These are phyloP conservation scores for Zygoascus meyerae DNA, from an alignment of 1,139 yeast genomes.

Conservation along the genomic window DNA sequence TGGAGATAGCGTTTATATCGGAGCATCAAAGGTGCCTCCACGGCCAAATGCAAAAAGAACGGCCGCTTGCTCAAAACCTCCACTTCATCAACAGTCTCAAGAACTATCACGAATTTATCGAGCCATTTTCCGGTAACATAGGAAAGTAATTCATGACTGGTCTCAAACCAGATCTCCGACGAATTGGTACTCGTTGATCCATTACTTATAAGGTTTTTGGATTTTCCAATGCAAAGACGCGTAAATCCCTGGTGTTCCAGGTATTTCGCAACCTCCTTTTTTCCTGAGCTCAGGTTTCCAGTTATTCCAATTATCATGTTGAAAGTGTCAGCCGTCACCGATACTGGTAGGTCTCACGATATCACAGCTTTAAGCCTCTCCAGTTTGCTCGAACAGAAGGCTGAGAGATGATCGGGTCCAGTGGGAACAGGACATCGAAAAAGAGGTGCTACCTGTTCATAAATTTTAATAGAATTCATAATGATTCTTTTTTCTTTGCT, in stretches of 20 bases:
- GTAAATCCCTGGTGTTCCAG: slow-evolving; percentile 55
- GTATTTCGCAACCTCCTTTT: slow-evolving; percentile 57
- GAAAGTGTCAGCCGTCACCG: background rate
- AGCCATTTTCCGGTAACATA: slow-evolving; percentile 70
- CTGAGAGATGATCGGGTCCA: too few relatives aligned
- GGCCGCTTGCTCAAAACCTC: slow-evolving; percentile 64
- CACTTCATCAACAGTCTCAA: slow-evolving; percentile 42
- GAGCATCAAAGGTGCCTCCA: slow-evolving; percentile 65
- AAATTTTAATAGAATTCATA: too few relatives aligned
- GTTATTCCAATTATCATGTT: slow-evolving; percentile 71
- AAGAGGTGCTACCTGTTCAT: too few relatives aligned
- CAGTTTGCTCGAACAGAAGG: too few relatives aligned
- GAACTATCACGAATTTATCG: slow-evolving; percentile 54
- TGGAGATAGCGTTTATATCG: slow-evolving; percentile 45
- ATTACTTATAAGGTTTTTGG: background rate
- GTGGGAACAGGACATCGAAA: too few relatives aligned
- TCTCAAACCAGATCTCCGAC: too few relatives aligned
- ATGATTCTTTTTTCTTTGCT: too few relatives aligned
- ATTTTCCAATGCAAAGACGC: slow-evolving; percentile 20
- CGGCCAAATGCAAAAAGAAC: slow-evolving; percentile 71
- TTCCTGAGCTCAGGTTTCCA: slow-evolving; percentile 68
- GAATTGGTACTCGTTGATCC: background rate
- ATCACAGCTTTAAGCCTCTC: too few relatives aligned
- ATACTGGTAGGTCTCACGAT: too few relatives aligned
- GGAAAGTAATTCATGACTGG: slow-evolving; percentile 47